These are phyloP conservation scores for Vicia faba DNA, from an alignment of 306 rosid species.

Conservation along the genomic window DNA sequence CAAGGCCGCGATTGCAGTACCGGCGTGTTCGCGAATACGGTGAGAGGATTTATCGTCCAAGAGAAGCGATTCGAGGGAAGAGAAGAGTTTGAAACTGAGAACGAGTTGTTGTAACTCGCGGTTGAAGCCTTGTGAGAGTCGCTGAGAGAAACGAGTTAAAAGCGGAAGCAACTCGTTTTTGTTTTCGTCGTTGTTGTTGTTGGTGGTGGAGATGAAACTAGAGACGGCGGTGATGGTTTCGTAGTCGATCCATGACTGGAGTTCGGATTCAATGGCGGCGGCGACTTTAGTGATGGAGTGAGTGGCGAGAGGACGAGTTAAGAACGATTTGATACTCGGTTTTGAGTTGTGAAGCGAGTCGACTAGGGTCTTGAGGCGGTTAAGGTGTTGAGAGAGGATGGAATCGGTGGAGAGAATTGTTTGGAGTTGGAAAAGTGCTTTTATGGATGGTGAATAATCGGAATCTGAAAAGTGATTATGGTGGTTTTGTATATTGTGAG, in stretches of 20 bases:
- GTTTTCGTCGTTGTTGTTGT: too few species aligned
- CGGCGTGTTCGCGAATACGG: slow-evolving; percentile 58
- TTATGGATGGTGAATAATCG: slow-evolving; percentile 64
- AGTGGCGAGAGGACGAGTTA: slow-evolving; percentile 62
- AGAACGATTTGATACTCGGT: slow-evolving; percentile 48
- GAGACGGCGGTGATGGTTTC: slow-evolving; percentile 54
- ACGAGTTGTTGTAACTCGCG: slow-evolving; percentile 70
- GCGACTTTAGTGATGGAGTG: slow-evolving; percentile 74
- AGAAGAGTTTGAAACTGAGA: slow-evolving; percentile 61
- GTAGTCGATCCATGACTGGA: slow-evolving; percentile 91
- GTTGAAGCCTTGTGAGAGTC: slow-evolving; percentile 65
- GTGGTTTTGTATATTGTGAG: slow-evolving; percentile 56
- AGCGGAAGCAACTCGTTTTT: slow-evolving; percentile 49
- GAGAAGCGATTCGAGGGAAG: slow-evolving; percentile 50
- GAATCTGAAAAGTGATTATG: slow-evolving; percentile 28
- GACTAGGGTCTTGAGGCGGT: slow-evolving; percentile 56
- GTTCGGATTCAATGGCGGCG: slow-evolving; percentile 62
- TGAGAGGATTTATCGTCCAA: slow-evolving; percentile 45
- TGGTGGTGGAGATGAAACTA: neutral
- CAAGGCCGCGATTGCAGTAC: slow-evolving; percentile 48
- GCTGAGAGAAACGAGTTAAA: slow-evolving; percentile 55
- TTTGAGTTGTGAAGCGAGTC: slow-evolving; percentile 46
- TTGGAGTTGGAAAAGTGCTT: slow-evolving; percentile 76
- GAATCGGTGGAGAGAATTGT: slow-evolving; percentile 64
- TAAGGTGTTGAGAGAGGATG: slow-evolving; percentile 63